A percentile compares a stretch with the other conserved stretches of the same genome.
These are phyloP conservation scores for Cryphonectria japonica DNA, from an alignment of 2,329 filamentous ascomycete species.

Conservation along the genomic window DNA sequence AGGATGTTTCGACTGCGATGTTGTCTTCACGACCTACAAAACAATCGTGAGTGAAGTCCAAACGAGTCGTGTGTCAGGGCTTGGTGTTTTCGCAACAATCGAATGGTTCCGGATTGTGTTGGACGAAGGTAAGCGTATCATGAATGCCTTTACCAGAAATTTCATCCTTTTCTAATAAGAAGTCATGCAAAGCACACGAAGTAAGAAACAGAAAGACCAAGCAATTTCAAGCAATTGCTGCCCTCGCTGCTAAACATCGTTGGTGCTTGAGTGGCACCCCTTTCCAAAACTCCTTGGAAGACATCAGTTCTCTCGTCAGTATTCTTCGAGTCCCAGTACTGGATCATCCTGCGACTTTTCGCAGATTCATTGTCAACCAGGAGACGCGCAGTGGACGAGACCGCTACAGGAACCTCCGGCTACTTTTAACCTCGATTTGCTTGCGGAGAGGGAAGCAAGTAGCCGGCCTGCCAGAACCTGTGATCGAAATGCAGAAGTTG, in stretches of 20 bases:
- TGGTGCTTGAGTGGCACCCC: conserved; percentile 35
- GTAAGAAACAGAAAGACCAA: conserved; percentile 33
- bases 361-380: conserved; percentile 11
- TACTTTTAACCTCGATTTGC: conserved; percentile 4
- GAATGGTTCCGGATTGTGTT: conserved; percentile 16
- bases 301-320: conserved; percentile 30
- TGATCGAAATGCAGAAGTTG: neutral
- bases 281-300: conserved; percentile 33
- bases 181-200: conserved; percentile 24
- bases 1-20: neutral
- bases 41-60: conserved; percentile 1
- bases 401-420: conserved; percentile 4
- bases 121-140: conserved; percentile 32
- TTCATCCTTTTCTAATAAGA: neutral
- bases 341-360: conserved; percentile 25
- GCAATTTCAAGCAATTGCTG: conserved; percentile 32
- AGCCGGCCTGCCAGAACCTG: neutral
- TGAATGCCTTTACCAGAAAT: neutral
- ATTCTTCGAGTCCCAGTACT: conserved; percentile 32
- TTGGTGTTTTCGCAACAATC: neutral
- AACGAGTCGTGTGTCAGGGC: neutral
- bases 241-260: conserved; percentile 30
- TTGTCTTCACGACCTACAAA: conserved; percentile 11
- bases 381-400: neutral
- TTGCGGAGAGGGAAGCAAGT: neutral